A percentile compares a stretch with the other conserved stretches of the same genome.
phyloP scores from a whole-genome alignment of 768 basidiomycete species.

The Phanerochaete carnosa region DNA sequence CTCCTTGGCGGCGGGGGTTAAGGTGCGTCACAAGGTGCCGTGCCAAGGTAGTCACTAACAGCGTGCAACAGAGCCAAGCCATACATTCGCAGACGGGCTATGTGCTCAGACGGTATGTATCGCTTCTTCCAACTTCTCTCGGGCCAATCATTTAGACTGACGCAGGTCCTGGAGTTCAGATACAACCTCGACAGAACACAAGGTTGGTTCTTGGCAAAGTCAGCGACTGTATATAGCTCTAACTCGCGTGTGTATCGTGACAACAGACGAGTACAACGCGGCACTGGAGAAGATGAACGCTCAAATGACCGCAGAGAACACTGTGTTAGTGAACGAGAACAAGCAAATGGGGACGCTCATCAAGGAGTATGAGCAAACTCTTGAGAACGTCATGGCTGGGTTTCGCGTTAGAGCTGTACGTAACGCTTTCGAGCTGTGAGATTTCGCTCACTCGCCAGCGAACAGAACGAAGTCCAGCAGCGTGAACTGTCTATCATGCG shows the following conservation, averaged over 20 bases:
- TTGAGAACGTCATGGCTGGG: slow-evolving; percentile 90
- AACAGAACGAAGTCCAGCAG: slow-evolving; percentile 92
- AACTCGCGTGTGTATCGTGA: neutral
- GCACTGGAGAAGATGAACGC: slow-evolving; percentile 90
- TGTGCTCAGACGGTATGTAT: slow-evolving; percentile 71
- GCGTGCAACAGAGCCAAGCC: slow-evolving; percentile 64
- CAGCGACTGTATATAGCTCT: neutral
- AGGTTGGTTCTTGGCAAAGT: slow-evolving; percentile 43
- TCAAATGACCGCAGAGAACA: slow-evolving; percentile 79
- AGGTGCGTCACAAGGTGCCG: slow-evolving; percentile 46
- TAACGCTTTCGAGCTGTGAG: slow-evolving; percentile 18
- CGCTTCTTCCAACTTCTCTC: neutral
- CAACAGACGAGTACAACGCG: slow-evolving; percentile 80
- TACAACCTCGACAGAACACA: slow-evolving; percentile 88
- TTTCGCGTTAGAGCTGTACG: slow-evolving; percentile 91
- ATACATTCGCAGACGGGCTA: slow-evolving; percentile 90
- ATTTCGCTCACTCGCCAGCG: neutral
- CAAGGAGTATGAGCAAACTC: slow-evolving; percentile 95
- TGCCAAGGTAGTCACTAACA: neutral
- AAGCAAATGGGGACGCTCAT: slow-evolving; percentile 89
- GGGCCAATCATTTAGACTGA: neutral
- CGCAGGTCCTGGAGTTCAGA: slow-evolving; percentile 3
- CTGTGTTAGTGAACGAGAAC: slow-evolving; percentile 85
- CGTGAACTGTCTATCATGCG: slow-evolving; percentile 86
- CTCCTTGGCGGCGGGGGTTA: slow-evolving; percentile 69